Conservation (phyloP, 2,329 filamentous ascomycete genomes). For the Beauveria sp. region DNA sequence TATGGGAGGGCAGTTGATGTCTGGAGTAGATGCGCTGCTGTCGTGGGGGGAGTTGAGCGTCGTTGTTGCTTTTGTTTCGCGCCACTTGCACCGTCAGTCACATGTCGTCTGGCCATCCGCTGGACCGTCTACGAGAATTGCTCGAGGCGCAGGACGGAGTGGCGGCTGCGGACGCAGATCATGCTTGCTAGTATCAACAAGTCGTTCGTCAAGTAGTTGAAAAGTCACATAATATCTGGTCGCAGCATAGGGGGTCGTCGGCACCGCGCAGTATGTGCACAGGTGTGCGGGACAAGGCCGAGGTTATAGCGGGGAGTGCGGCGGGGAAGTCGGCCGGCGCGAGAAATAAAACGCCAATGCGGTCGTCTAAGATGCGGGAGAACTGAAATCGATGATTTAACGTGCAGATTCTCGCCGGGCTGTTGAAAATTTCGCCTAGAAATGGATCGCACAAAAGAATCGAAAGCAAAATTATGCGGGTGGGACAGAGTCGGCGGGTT, state of each 20-base stretch:
- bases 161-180: not conserved
- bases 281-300: not conserved
- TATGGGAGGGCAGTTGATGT: not conserved
- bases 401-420: not conserved
- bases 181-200: not conserved
- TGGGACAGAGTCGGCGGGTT: not conserved
- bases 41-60: not conserved
- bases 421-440: not conserved
- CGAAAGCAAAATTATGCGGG: not conserved
- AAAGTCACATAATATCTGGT: not conserved
- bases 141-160: not conserved
- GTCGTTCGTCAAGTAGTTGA: not conserved
- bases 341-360: not conserved
- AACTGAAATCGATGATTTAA: not conserved
- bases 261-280: not conserved
- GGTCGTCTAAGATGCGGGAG: not conserved
- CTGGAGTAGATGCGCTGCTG: not conserved
- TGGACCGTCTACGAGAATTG: not conserved
- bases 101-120: not conserved
- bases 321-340: not conserved
- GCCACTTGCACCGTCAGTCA: not conserved
- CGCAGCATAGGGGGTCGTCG: not conserved
- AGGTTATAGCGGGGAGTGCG: conserved; percentile 1
- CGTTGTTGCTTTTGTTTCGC: not conserved
- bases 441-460: not conserved